Percentiles rank a stretch among this genome's conserved stretches.
Conservation (phyloP, 2,329 filamentous ascomycete genomes). For the Domatiomyces globalis region DNA sequence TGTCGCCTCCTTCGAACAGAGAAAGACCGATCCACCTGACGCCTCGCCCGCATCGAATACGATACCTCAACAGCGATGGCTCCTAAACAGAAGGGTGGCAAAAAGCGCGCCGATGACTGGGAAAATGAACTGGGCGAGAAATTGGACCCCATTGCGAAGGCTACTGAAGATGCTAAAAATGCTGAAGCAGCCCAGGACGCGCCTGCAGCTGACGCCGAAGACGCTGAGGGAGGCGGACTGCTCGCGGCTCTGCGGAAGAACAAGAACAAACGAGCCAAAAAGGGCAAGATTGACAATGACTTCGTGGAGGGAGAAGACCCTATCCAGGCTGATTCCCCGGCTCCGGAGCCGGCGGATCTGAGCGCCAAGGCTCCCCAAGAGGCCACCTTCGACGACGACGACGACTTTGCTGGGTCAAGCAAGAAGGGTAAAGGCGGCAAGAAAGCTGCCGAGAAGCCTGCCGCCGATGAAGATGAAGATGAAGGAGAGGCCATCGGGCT, state of each 20-base stretch:
- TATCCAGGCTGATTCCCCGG: conserved; percentile 26
- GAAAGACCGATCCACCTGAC: conserved; percentile 11
- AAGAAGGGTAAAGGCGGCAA: conserved; percentile 54
- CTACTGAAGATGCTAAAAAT: conserved; percentile 30
- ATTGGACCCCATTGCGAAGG: conserved; percentile 46
- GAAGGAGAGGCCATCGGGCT: conserved; percentile 50
- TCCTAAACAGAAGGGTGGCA: conserved; percentile 84
- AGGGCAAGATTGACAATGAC: conserved; percentile 63
- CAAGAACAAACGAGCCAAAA: conserved; percentile 80
- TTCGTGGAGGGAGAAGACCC: conserved; percentile 56
- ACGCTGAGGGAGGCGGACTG: conserved; percentile 48
- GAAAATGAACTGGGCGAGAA: conserved; percentile 80
- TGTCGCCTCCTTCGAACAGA: conserved; percentile 18
- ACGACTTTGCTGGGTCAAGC: conserved; percentile 64
- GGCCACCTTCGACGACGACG: conserved; percentile 66
- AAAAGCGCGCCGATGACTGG: conserved; percentile 80
- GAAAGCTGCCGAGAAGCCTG: conserved; percentile 32
- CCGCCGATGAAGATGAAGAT: conserved; percentile 36
- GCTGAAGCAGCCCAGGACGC: conserved; percentile 33
- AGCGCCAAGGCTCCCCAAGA: conserved; percentile 62
- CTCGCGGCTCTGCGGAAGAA: conserved; percentile 72
- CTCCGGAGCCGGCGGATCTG: conserved; percentile 32
- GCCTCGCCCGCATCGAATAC: conserved; percentile 2
- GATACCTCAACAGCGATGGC: conserved; percentile 45
- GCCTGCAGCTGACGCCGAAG: conserved; percentile 41